A percentile compares a stretch with the other conserved stretches of the same genome.
These are phyloP conservation scores for Sordariomycetes sp. DNA, from an alignment of 2,329 filamentous ascomycete species.

Conservation along the genomic window DNA sequence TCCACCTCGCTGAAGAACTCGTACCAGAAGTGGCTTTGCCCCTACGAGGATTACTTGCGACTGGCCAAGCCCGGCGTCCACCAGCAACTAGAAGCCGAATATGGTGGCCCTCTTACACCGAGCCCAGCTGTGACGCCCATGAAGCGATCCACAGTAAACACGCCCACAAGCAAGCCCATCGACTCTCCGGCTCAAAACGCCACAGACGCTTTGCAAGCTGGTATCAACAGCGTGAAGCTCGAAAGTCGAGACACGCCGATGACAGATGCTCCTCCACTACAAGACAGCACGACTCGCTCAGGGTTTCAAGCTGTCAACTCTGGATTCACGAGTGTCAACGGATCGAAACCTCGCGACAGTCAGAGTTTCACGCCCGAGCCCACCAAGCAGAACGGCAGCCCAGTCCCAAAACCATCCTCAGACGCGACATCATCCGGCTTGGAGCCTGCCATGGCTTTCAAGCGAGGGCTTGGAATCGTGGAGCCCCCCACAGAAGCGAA, in stretches of 20 bases:
- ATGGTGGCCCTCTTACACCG: constrained; percentile 85
- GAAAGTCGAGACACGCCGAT: constrained; percentile 41
- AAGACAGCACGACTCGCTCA: constrained; percentile 29
- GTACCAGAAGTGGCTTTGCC: constrained; percentile 92
- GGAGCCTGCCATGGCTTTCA: constrained; percentile 53
- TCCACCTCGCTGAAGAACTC: constrained; percentile 98
- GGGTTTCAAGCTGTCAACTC: constrained; percentile 53
- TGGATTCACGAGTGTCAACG: constrained; percentile 60
- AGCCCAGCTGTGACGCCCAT: constrained; percentile 60
- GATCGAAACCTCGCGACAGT: constrained; percentile 29
- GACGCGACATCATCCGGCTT: constrained; percentile 50
- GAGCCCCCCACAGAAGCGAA: constrained; percentile 37
- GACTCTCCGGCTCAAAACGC: constrained; percentile 59
- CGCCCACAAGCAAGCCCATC: constrained; percentile 46
- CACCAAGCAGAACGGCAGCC: constrained; percentile 43
- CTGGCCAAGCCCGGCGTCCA: constrained; percentile 93
- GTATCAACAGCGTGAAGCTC: constrained; percentile 32
- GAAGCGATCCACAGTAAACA: constrained; percentile 53
- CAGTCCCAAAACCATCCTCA: constrained; percentile 55
- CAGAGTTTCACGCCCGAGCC: constrained; percentile 54
- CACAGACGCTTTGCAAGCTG: constrained; percentile 42
- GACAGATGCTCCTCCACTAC: constrained; percentile 31
- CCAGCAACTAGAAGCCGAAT: constrained; percentile 86
- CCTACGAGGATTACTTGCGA: constrained; percentile 90
- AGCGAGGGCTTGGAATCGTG: constrained; percentile 61